Percentiles rank a stretch among this genome's conserved stretches.
These are phyloP conservation scores for Ceraceosorus guamensis DNA, from an alignment of 1,284 basidiomycete species.

Conservation along the genomic window DNA sequence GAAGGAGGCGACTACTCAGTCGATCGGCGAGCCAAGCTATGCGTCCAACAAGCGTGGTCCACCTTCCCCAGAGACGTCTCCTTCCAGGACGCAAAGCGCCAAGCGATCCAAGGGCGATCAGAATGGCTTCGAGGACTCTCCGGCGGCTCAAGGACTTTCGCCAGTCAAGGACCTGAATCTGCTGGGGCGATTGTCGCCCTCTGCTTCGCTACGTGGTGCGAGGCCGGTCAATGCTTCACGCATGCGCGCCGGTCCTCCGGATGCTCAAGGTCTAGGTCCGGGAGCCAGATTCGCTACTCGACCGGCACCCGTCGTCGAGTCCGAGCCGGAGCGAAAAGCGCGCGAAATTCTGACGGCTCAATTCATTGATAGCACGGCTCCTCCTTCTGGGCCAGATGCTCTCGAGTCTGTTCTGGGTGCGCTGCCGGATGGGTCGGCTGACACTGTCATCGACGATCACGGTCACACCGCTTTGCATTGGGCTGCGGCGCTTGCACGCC, in stretches of 20 bases:
- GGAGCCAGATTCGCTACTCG: constrained; percentile 44
- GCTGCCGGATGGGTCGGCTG: constrained; percentile 58
- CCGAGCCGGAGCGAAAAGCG: constrained; percentile 39
- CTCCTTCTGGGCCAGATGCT: not conserved
- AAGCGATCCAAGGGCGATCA: constrained; percentile 1
- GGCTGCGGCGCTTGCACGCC: constrained; percentile 74
- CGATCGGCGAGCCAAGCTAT: not conserved
- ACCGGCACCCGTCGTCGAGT: constrained; percentile 22
- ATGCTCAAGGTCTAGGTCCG: constrained; percentile 16
- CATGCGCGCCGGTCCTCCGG: constrained; percentile 25
- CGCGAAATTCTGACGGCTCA: constrained; percentile 38
- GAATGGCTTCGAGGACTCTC: not conserved
- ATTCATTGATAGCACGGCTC: constrained; percentile 18
- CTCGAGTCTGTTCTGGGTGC: constrained; percentile 24
- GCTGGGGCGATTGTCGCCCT: constrained; percentile 21
- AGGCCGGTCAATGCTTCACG: constrained; percentile 23
- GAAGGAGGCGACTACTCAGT: not conserved
- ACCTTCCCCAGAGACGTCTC: not conserved
- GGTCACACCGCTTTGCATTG: constrained; percentile 92
- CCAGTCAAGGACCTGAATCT: constrained; percentile 44
- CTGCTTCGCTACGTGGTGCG: constrained; percentile 27
- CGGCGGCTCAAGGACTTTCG: constrained; percentile 16
- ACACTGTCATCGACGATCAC: constrained; percentile 68
- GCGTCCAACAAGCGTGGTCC: not conserved
- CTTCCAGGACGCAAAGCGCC: not conserved